Base-by-base conservation (phyloP, 371 early-diverging fungal species). In the Lichtheimia corymbifera region DNA sequence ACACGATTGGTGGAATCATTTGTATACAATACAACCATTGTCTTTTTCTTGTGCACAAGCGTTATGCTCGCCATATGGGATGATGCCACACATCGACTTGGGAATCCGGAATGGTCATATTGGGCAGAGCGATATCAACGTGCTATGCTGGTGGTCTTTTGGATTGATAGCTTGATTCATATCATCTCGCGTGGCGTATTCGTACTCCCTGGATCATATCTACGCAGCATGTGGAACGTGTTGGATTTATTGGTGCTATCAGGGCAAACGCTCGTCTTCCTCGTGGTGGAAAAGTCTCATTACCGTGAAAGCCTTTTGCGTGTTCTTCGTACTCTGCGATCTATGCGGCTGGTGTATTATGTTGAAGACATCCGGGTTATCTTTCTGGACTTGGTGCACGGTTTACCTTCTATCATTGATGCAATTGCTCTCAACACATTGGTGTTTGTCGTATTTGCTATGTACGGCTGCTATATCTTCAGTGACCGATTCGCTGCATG, bases 401-500 rank as follows among this genome's bases (percentile, higher is more conserved):
- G 81, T 0, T 45, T 84, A 13, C 82, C 84, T 0, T 69, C 75
- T 28, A 74, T 84, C 73, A 50, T 82, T n/a, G 70, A 77, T 52
- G 82, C 81, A 0, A 56, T 79, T 7, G 27, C 70, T 4, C 51
- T 84, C 41, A 84, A 80, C 18, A 45, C 74, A 0, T 27, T 82
- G 6, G 73, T 82, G 7, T 84, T 82, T 61, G 62, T 78, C 54
- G 76, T 81, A 4, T 84, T 84, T 63, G 84, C 82, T 3, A 73
- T 82, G 24, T 84, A 84, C 61, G 84, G 81, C 1, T 77, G 79
- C 30, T 74, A 74, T 62, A 52, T 84, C 18, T 84, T 79, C 51
- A 67, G 73, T 2, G 81, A 76, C 5, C 68, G 70, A 27, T 82
- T 84, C 45, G 59, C 59, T 17, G 17, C 56, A 12, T 84, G 84